Conservation (phyloP, 208 protist species). For the Trypanosoma mega region DNA sequence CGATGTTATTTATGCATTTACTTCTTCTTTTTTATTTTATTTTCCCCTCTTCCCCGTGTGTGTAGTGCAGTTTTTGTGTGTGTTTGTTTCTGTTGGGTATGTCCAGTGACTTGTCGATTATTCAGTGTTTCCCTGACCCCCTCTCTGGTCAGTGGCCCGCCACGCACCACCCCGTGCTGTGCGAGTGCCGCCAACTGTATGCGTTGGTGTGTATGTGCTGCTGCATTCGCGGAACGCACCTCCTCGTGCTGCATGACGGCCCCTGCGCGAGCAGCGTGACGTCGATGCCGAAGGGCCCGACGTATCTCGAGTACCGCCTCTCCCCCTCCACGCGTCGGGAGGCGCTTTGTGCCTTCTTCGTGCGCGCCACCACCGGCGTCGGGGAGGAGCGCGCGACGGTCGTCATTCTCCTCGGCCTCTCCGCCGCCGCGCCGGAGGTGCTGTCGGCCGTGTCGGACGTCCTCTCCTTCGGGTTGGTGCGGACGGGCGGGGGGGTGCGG, state of each 20-base stretch:
- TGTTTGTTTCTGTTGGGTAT: background rate
- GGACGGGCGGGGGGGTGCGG: constrained; percentile 23
- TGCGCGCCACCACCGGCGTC: constrained; percentile 40
- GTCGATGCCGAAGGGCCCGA: constrained; percentile 77
- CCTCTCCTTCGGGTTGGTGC: constrained; percentile 49
- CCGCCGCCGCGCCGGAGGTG: constrained; percentile 53
- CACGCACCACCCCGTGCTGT: constrained; percentile 69
- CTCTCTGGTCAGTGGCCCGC: constrained; percentile 76
- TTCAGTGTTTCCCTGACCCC: constrained; percentile 80
- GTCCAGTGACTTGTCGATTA: constrained; percentile 51
- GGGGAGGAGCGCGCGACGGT: constrained; percentile 57
- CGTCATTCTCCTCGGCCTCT: constrained; percentile 72
- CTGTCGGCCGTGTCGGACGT: constrained; percentile 69
- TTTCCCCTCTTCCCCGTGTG: background rate
- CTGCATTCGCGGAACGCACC: constrained; percentile 74
- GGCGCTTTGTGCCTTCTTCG: constrained; percentile 65
- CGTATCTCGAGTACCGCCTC: constrained; percentile 77
- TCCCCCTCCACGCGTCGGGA: constrained; percentile 55
- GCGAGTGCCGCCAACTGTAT: constrained; percentile 85
- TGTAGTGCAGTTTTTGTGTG: background rate
- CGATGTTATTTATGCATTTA: background rate
- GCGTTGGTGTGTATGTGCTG: constrained; percentile 81
- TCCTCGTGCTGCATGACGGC: constrained; percentile 77
- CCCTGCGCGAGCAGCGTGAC: constrained; percentile 55
- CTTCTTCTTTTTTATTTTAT: constrained; percentile 21